A percentile compares a stretch with the other conserved stretches of the same genome.
phyloP scores from a whole-genome alignment of 805 yeast species.

The Yamadazyma olivae region DNA sequence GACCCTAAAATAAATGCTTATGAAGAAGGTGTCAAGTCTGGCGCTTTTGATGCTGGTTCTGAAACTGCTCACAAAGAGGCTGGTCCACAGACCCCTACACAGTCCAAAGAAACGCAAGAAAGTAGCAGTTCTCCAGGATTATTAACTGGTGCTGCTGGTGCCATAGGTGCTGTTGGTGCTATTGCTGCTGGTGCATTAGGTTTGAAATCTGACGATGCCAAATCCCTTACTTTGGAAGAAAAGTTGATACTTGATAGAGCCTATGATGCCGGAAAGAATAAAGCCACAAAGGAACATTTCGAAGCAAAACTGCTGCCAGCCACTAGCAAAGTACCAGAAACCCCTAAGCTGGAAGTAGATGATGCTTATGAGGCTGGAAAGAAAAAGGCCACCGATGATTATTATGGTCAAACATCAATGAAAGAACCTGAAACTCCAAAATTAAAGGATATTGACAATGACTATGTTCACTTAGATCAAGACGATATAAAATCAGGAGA shows the following conservation, averaged over 20 bases:
- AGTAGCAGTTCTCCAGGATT: conserved; percentile 9
- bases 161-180: conserved; percentile 17
- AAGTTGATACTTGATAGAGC: conserved; percentile 8
- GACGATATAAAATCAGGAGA: neutral
- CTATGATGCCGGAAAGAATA: conserved; percentile 14
- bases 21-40: conserved; percentile 14
- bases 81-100: neutral
- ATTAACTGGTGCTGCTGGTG: conserved; percentile 22
- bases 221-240: conserved; percentile 7
- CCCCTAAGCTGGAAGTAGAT: too few species aligned
- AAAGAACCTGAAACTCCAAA: neutral
- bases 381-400: conserved; percentile 10
- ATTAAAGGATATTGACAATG: conserved; percentile 1
- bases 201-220: neutral
- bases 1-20: conserved; percentile 13
- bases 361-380: conserved; percentile 15
- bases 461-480: neutral
- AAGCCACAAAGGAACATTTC: conserved; percentile 12
- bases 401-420: too few species aligned
- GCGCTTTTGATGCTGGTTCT: conserved; percentile 13
- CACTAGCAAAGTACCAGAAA: too few species aligned
- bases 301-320: too few species aligned
- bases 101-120: conserved; percentile 5
- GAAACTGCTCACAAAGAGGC: conserved; percentile 3
- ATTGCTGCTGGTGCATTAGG: conserved; percentile 14